Evolutionary conservation across 2,329 filamentous ascomycete species (phyloP).

Genomic region (Pestalotiopsis sp.): DNA sequence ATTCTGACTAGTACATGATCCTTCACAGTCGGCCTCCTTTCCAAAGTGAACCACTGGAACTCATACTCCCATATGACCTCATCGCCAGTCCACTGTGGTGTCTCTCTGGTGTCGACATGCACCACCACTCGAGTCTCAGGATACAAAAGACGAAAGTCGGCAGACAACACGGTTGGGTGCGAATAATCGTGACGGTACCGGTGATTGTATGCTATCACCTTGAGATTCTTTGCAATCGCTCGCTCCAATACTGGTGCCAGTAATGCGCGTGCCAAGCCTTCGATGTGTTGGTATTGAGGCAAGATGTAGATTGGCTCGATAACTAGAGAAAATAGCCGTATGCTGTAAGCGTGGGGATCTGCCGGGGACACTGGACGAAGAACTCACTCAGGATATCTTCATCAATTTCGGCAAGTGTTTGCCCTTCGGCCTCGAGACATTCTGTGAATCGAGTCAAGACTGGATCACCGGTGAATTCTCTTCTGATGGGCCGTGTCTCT

Average conservation of each 20-base stretch:
- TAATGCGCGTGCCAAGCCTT: neutral
- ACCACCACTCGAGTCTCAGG: neutral
- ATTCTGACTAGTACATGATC: neutral
- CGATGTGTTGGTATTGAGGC: constrained; percentile 2
- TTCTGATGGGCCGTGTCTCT: neutral
- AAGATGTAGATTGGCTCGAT: neutral
- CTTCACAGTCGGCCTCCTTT: neutral
- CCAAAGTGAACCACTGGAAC: constrained; percentile 1
- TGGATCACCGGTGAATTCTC: constrained; percentile 1
- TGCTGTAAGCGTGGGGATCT: too few species aligned
- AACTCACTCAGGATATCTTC: constrained; percentile 1
- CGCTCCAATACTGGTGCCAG: neutral
- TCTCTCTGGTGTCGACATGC: constrained; percentile 5
- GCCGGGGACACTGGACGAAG: too few species aligned
- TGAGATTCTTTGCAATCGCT: neutral
- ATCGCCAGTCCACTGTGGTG: neutral
- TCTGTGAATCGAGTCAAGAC: neutral
- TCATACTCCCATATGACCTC: neutral
- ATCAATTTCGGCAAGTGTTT: neutral
- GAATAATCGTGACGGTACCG: neutral
- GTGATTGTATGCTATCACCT: constrained; percentile 1
- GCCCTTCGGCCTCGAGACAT: neutral
- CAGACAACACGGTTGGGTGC: neutral
- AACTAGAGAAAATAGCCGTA: neutral
- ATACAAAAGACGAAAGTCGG: neutral